phyloP scores from a whole-genome alignment of 306 rosid species.

The Gastrolobium villosum region DNA sequence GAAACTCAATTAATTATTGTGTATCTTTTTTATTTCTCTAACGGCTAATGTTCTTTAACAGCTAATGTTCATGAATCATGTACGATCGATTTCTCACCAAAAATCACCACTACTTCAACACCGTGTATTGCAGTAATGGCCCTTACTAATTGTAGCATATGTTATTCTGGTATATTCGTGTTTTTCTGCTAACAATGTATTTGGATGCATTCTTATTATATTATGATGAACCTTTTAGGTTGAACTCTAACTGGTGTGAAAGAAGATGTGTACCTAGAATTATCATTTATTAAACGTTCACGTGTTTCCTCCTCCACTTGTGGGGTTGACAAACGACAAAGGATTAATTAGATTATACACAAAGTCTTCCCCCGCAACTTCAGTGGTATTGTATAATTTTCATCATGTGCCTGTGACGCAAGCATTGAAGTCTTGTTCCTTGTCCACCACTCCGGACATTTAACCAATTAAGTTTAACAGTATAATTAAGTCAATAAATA shows the following conservation, averaged over 20 bases:
- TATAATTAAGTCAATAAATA: neutral
- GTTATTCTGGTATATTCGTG: neutral
- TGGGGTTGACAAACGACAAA: conserved; percentile 41
- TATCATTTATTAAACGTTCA: conserved; percentile 29
- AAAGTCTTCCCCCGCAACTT: neutral
- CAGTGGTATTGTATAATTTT: neutral
- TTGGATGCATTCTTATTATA: conserved; percentile 4
- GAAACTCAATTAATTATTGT: no score
- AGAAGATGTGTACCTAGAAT: neutral
- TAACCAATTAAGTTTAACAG: neutral
- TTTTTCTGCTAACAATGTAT: conserved; percentile 38
- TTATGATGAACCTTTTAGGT: neutral
- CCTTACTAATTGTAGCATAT: neutral
- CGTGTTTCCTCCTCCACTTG: conserved; percentile 43
- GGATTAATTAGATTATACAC: conserved; percentile 37
- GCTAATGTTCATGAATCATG: conserved; percentile 9
- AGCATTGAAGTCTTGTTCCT: neutral
- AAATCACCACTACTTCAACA: neutral
- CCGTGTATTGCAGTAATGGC: neutral
- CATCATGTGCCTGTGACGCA: conserved; percentile 37
- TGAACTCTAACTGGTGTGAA: neutral
- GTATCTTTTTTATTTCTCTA: no score
- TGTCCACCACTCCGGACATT: neutral
- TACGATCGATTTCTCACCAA: neutral
- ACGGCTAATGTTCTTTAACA: no score